Percentiles rank a stretch among this genome's conserved stretches.
Conservation (phyloP, 352 stramenopile species). For the Pythium rishiriense region DNA sequence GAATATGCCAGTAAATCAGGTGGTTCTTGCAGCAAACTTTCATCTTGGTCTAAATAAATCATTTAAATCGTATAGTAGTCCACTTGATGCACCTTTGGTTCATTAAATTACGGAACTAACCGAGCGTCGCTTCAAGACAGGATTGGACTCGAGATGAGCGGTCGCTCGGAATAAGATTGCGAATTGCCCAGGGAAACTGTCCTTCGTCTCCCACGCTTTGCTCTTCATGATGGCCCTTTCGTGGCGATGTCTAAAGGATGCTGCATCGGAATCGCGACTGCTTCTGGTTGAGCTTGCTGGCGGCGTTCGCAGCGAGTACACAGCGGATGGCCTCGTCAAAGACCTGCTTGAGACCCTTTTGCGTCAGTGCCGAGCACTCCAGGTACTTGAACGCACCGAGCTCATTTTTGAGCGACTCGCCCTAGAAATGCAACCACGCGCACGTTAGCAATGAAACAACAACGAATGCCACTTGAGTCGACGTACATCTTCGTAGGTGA, state of each 20-base stretch:
- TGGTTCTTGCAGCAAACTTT: too few relatives aligned
- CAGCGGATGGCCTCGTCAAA: slow-evolving; percentile 94
- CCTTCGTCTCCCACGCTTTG: background rate
- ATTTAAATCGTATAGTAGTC: slow-evolving; percentile 8
- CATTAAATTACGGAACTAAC: slow-evolving; percentile 36
- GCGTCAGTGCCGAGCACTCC: slow-evolving; percentile 92
- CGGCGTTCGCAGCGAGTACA: slow-evolving; percentile 78
- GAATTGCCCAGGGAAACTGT: background rate
- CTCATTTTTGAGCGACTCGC: slow-evolving; percentile 87
- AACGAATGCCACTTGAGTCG: too few relatives aligned
- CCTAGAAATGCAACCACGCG: slow-evolving; percentile 33
- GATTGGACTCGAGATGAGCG: background rate
- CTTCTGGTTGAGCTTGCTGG: slow-evolving; percentile 24
- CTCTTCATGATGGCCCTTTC: background rate
- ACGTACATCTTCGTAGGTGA: slow-evolving; percentile 69
- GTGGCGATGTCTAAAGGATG: slow-evolving; percentile 50
- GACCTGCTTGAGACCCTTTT: slow-evolving; percentile 93
- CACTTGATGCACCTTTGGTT: slow-evolving; percentile 12
- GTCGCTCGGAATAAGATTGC: slow-evolving; percentile 17
- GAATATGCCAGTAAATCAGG: too few relatives aligned
- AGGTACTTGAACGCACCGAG: slow-evolving; percentile 92
- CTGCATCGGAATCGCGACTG: slow-evolving; percentile 40
- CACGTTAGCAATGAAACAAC: too few relatives aligned
- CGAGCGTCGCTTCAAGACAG: background rate
- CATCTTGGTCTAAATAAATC: too few relatives aligned